Percentiles rank a stretch among this genome's conserved stretches.
phyloP scores from a whole-genome alignment of 2,329 filamentous ascomycete genomes.

The Amesomyces nigricolor region DNA sequence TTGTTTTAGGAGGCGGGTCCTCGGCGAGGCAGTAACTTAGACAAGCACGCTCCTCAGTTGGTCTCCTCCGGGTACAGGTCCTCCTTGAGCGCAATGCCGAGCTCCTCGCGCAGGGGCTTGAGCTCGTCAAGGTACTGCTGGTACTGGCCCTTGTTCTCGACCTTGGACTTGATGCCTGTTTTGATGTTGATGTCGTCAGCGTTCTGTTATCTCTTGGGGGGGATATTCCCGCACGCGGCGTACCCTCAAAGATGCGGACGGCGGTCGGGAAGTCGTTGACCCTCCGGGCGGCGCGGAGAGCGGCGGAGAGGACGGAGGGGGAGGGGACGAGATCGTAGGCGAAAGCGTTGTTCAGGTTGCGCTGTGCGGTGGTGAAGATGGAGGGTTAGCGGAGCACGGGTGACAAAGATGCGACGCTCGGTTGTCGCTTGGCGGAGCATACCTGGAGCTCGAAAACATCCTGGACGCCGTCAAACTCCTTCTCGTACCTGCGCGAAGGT shows the following conservation, averaged over 20 bases:
- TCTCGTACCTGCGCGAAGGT: slow-evolving; percentile 73
- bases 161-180: slow-evolving; percentile 94
- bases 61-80: slow-evolving; percentile 70
- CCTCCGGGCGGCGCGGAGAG: slow-evolving; percentile 85
- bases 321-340: slow-evolving; percentile 99
- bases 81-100: slow-evolving; percentile 88
- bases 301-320: slow-evolving; percentile 81
- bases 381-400: slow-evolving; percentile 14
- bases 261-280: slow-evolving; percentile 99
- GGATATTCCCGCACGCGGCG: slow-evolving; percentile 29
- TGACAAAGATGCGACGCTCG: neutral
- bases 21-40: neutral
- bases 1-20: neutral
- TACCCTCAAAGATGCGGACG: slow-evolving; percentile 98
- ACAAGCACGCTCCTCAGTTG: slow-evolving; percentile 14
- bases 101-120: slow-evolving; percentile 85
- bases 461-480: slow-evolving; percentile 95
- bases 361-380: slow-evolving; percentile 37
- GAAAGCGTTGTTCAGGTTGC: slow-evolving; percentile 99
- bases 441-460: slow-evolving; percentile 99
- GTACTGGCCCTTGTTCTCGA: slow-evolving; percentile 97
- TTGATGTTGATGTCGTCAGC: neutral
- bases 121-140: slow-evolving; percentile 93
- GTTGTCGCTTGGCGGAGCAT: slow-evolving; percentile 32
- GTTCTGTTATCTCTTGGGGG: neutral